phyloP scores from a whole-genome alignment of 305 asterid species.

The Stenogyne calaminthoides region DNA sequence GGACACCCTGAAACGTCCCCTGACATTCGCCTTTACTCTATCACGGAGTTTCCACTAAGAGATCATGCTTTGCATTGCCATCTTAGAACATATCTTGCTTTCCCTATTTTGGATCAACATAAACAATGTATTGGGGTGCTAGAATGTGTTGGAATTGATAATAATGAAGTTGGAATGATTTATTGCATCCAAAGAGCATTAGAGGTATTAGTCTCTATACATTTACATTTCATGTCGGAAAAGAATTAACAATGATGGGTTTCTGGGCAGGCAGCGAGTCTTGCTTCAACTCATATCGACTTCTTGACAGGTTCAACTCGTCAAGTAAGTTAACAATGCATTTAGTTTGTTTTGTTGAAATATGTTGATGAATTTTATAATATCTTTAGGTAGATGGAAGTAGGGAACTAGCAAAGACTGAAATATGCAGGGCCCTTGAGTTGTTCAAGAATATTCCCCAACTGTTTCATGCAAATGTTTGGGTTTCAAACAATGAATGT shows the following conservation, averaged over 20 bases:
- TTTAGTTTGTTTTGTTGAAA: too few relatives aligned
- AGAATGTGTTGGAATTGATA: background rate
- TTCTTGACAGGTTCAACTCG: background rate
- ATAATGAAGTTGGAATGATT: too few relatives aligned
- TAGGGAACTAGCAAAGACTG: background rate
- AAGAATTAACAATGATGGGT: too few relatives aligned
- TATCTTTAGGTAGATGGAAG: background rate
- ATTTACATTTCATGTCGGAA: too few relatives aligned
- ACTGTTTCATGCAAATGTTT: background rate
- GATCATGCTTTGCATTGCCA: background rate
- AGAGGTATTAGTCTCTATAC: too few relatives aligned
- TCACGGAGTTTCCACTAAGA: background rate
- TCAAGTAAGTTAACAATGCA: background rate
- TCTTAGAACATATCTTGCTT: background rate
- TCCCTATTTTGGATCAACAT: background rate
- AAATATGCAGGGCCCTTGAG: background rate
- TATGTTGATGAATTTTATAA: too few relatives aligned
- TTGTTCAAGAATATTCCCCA: background rate
- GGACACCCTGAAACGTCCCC: background rate
- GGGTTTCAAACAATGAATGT: background rate
- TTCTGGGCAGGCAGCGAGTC: background rate
- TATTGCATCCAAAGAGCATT: too few relatives aligned
- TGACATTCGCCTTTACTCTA: background rate
- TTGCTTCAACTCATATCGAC: background rate
- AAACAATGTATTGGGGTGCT: slow-evolving; percentile 12